Percentiles rank a stretch among this genome's conserved stretches.
phyloP scores from a whole-genome alignment of 2,329 filamentous ascomycete species.

The Pleochaeta shiraiana region DNA sequence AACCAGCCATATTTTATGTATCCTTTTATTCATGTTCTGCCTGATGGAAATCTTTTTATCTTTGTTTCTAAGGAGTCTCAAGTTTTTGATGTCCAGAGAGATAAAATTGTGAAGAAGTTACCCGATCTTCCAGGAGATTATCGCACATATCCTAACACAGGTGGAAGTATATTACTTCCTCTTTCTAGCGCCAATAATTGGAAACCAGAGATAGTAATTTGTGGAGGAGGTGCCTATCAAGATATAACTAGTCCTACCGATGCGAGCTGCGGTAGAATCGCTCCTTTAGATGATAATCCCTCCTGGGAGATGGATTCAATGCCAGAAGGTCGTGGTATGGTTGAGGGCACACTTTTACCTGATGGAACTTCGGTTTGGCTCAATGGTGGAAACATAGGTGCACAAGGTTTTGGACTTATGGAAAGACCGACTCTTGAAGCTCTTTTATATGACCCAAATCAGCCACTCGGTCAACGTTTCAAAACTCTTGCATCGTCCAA shows the following conservation, averaged over 20 bases:
- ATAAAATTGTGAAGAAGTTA: slow-evolving; percentile 24
- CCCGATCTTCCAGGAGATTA: slow-evolving; percentile 32
- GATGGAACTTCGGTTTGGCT: slow-evolving; percentile 37
- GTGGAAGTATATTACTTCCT: slow-evolving; percentile 33
- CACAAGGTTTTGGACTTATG: slow-evolving; percentile 37
- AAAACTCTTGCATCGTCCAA: slow-evolving; percentile 21
- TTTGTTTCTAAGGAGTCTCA: slow-evolving; percentile 33
- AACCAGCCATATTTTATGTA: slow-evolving; percentile 44
- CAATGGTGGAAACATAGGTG: slow-evolving; percentile 34
- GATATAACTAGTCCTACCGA: slow-evolving; percentile 36
- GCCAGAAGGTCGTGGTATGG: slow-evolving; percentile 35
- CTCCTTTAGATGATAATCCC: slow-evolving; percentile 26
- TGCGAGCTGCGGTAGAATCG: slow-evolving; percentile 32
- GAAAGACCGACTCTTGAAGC: slow-evolving; percentile 30
- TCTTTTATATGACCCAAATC: slow-evolving; percentile 33
- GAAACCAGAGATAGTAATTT: slow-evolving; percentile 32
- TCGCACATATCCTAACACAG: slow-evolving; percentile 38
- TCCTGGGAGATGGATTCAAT: slow-evolving; percentile 35
- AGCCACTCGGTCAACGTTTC: slow-evolving; percentile 28
- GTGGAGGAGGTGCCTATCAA: slow-evolving; percentile 36
- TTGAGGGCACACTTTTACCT: slow-evolving; percentile 34
- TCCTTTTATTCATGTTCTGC: slow-evolving; percentile 36
- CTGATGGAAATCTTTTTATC: slow-evolving; percentile 32
- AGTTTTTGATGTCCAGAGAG: slow-evolving; percentile 28
- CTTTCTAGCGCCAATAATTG: slow-evolving; percentile 29